Percentiles rank a stretch among this genome's conserved stretches.
Evolutionary conservation across 2,329 filamentous ascomycete species (phyloP).

Genomic region (Fusarium agapanthi): DNA sequence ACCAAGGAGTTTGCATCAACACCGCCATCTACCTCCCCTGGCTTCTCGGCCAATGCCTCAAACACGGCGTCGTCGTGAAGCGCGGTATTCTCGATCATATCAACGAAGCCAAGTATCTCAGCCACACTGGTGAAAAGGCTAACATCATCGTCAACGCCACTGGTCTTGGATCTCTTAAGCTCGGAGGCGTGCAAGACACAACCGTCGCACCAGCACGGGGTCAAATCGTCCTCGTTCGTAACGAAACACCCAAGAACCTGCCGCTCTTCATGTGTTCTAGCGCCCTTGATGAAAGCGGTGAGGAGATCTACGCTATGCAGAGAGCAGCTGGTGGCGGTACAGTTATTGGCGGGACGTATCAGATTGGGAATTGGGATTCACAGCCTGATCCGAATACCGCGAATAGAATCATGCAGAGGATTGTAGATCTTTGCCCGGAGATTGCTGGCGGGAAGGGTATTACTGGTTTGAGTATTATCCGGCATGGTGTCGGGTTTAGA

Average conservation of each 20-base stretch:
- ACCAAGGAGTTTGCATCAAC: conserved; percentile 91
- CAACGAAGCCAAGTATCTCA: conserved; percentile 65
- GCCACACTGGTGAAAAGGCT: conserved; percentile 63
- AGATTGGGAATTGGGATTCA: conserved; percentile 80
- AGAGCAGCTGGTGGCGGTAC: conserved; percentile 81
- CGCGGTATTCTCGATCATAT: conserved; percentile 74
- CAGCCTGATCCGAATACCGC: conserved; percentile 81
- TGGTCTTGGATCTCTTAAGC: conserved; percentile 75
- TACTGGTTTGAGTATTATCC: conserved; percentile 75
- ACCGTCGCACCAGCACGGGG: conserved; percentile 80
- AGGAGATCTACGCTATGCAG: conserved; percentile 84
- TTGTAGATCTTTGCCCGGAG: conserved; percentile 69
- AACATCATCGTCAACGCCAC: conserved; percentile 86
- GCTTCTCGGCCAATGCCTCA: conserved; percentile 81
- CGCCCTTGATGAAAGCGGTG: conserved; percentile 76
- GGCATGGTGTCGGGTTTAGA: conserved; percentile 83
- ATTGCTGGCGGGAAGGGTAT: conserved; percentile 73
- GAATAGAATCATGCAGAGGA: conserved; percentile 81
- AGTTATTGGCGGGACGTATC: conserved; percentile 83
- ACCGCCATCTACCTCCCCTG: conserved; percentile 86
- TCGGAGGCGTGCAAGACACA: conserved; percentile 83
- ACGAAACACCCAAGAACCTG: conserved; percentile 64
- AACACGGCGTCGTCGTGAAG: conserved; percentile 74
- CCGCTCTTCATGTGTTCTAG: conserved; percentile 76
- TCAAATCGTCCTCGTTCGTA: conserved; percentile 84